Conservation (phyloP, 1,284 basidiomycete genomes). For the Ganoderma meredithae region DNA sequence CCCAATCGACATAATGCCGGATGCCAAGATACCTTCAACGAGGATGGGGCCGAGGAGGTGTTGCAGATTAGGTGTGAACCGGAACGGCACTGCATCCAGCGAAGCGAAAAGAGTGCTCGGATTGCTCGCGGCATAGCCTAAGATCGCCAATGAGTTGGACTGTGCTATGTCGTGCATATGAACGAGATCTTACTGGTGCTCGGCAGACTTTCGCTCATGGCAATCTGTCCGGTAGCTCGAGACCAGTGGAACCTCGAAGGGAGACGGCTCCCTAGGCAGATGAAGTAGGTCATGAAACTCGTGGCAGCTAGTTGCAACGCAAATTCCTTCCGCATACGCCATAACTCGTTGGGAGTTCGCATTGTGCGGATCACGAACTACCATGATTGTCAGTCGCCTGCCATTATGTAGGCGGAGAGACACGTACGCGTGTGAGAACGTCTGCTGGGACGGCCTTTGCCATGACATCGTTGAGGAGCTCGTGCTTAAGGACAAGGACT, state of each 20-base stretch:
- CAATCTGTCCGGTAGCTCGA: conserved; percentile 87
- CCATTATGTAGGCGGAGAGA: neutral
- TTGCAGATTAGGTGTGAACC: conserved; percentile 97
- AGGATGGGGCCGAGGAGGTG: conserved; percentile 90
- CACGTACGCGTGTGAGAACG: conserved; percentile 81
- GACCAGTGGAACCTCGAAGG: conserved; percentile 92
- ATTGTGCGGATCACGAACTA: conserved; percentile 93
- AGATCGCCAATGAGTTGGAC: neutral
- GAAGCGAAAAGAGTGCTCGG: conserved; percentile 75
- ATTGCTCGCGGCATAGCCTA: conserved; percentile 1
- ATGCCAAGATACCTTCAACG: conserved; percentile 89
- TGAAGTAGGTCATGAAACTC: conserved; percentile 93
- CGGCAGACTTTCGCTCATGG: conserved; percentile 91
- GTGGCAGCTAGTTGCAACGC: conserved; percentile 88
- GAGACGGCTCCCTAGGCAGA: conserved; percentile 86
- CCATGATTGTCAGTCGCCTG: neutral
- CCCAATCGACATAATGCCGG: conserved; percentile 91
- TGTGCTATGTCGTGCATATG: neutral
- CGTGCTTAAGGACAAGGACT: conserved; percentile 81
- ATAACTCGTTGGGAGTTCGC: conserved; percentile 86
- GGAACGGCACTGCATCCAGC: conserved; percentile 93
- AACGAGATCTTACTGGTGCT: conserved; percentile 51
- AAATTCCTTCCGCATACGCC: conserved; percentile 98
- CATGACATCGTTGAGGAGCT: conserved; percentile 91
- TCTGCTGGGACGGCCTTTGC: conserved; percentile 92